These are phyloP conservation scores for Acacia melanoxylon DNA, from an alignment of 306 rosid species.

Conservation along the genomic window DNA sequence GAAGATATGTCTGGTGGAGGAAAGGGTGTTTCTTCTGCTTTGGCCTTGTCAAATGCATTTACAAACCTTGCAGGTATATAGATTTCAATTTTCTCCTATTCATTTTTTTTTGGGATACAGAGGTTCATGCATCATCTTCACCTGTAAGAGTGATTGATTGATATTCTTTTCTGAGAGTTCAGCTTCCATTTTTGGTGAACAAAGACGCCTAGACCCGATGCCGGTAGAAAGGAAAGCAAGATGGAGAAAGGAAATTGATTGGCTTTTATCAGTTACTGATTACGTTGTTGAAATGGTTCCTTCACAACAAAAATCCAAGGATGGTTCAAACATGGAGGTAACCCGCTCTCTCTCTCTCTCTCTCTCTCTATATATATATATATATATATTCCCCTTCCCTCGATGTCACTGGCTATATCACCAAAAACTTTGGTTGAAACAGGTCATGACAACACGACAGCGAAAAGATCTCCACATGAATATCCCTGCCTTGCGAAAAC, in stretches of 20 bases:
- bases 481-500: constrained; percentile 89
- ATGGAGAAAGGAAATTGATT: constrained; percentile 89
- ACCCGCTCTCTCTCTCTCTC: neutral
- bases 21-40: constrained; percentile 92
- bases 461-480: constrained; percentile 94
- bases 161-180: constrained; percentile 38
- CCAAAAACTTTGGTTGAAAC: constrained; percentile 31
- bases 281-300: constrained; percentile 93
- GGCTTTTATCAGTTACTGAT: constrained; percentile 84
- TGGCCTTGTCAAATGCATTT: constrained; percentile 96
- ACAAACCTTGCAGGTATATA: constrained; percentile 93
- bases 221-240: constrained; percentile 64
- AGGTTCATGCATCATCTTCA: neutral
- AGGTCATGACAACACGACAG: constrained; percentile 96
- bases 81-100: neutral
- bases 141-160: constrained; percentile 12
- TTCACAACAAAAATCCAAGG: constrained; percentile 72
- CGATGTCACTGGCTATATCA: neutral
- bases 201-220: constrained; percentile 87
- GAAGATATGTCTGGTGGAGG: constrained; percentile 99
- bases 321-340: constrained; percentile 93
- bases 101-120: neutral
- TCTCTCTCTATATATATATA: neutral
- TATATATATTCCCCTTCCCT: neutral
- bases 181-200: constrained; percentile 98